Conservation (phyloP, 2,329 filamentous ascomycete species). For the Epichloe bromicola region DNA sequence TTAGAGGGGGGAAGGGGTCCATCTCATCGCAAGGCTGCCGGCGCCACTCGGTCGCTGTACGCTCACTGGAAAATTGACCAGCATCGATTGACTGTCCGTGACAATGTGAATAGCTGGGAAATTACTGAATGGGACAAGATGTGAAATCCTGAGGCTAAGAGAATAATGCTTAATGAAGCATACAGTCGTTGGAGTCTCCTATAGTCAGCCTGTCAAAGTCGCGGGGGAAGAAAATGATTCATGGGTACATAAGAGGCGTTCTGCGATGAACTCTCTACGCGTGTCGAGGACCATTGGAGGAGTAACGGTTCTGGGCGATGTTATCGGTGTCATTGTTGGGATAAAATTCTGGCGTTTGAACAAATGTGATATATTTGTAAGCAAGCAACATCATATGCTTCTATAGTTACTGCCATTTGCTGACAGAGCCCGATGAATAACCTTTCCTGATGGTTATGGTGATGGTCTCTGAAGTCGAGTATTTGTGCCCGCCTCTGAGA, state of each 20-base stretch:
- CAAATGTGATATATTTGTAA: neutral
- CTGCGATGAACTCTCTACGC: constrained; percentile 1
- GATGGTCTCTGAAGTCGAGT: neutral
- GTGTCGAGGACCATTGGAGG: neutral
- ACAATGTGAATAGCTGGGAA: constrained; percentile 51
- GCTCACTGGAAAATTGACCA: constrained; percentile 60
- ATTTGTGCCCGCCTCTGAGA: neutral
- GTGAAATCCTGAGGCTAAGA: neutral
- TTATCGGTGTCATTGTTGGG: neutral
- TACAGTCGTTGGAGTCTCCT: neutral
- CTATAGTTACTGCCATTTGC: constrained; percentile 1
- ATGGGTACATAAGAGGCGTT: constrained; percentile 1
- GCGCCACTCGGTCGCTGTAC: constrained; percentile 48
- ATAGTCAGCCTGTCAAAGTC: neutral
- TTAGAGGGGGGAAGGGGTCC: constrained; percentile 46
- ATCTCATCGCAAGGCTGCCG: constrained; percentile 52
- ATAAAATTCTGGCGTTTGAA: neutral
- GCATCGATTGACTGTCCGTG: constrained; percentile 52
- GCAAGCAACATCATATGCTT: neutral
- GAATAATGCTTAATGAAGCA: neutral
- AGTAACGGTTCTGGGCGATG: neutral
- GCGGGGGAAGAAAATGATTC: neutral
- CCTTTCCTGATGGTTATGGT: neutral
- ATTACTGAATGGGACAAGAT: constrained; percentile 41
- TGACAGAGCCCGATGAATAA: neutral